These are phyloP conservation scores for Xylariomycetidae sp. DNA, from an alignment of 2,329 filamentous ascomycete species.

Conservation along the genomic window DNA sequence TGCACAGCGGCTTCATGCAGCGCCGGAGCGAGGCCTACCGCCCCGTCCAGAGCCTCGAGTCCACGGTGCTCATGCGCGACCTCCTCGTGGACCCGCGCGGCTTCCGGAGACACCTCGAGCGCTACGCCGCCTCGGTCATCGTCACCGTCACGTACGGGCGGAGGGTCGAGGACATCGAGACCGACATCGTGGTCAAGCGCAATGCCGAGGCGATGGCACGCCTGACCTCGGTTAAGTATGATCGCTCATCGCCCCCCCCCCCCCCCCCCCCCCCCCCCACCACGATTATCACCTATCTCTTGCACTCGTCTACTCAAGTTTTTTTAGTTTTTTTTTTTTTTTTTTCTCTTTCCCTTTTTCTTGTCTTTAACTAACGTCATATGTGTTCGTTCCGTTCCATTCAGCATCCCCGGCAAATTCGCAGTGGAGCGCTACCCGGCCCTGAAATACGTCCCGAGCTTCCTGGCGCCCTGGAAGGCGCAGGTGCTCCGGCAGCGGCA, in stretches of 20 bases:
- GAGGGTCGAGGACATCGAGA: conserved; percentile 28
- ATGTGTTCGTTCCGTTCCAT: not conserved
- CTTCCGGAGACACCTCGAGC: conserved; percentile 29
- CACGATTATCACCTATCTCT: too few relatives aligned
- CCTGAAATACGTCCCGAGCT: conserved; percentile 32
- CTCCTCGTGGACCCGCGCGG: conserved; percentile 24
- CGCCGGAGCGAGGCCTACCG: conserved; percentile 37
- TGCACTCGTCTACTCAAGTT: too few relatives aligned
- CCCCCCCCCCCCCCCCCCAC: too few relatives aligned
- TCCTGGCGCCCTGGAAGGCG: conserved; percentile 36
- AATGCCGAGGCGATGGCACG: conserved; percentile 39
- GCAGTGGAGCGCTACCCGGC: conserved; percentile 37
- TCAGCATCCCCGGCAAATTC: conserved; percentile 32
- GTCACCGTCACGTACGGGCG: conserved; percentile 38
- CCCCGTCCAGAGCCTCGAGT: conserved; percentile 36
- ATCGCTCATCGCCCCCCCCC: too few relatives aligned
- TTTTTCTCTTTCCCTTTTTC: not conserved
- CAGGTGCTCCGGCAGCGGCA: conserved; percentile 30
- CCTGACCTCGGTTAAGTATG: conserved; percentile 39
- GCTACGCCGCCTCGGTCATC: conserved; percentile 37
- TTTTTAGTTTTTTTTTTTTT: not conserved
- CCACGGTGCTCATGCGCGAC: conserved; percentile 35
- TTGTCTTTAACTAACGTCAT: not conserved
- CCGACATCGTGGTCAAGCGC: conserved; percentile 31
- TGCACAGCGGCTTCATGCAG: conserved; percentile 40